phyloP scores from a whole-genome alignment of 208 protist species.

The Leishmania tarentolae region DNA sequence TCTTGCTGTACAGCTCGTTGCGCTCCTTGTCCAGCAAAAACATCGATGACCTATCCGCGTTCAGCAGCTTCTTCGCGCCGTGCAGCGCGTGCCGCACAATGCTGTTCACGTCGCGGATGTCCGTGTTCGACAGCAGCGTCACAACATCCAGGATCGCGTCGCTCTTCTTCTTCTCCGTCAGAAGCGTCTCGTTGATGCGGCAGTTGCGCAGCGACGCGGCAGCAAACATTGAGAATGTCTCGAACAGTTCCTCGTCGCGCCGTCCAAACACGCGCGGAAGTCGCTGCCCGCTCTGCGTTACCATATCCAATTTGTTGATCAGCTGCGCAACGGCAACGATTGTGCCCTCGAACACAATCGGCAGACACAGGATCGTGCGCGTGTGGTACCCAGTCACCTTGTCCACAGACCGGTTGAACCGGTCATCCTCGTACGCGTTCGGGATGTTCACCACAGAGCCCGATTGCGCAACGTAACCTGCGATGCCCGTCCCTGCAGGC shows the following conservation, averaged over 20 bases:
- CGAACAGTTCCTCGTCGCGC: slow-evolving; percentile 72
- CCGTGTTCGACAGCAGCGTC: slow-evolving; percentile 71
- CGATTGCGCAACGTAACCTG: slow-evolving; percentile 61
- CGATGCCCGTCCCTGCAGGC: slow-evolving; percentile 60
- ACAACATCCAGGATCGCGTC: slow-evolving; percentile 75
- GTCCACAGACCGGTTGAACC: slow-evolving; percentile 73
- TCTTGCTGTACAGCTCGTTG: slow-evolving; percentile 76
- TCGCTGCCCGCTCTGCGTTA: slow-evolving; percentile 54
- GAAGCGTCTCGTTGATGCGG: slow-evolving; percentile 63
- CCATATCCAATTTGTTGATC: slow-evolving; percentile 77
- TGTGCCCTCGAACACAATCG: slow-evolving; percentile 65
- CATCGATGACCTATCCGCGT: slow-evolving; percentile 70
- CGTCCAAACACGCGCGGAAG: slow-evolving; percentile 51
- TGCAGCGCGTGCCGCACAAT: slow-evolving; percentile 73
- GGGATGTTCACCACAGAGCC: slow-evolving; percentile 67
- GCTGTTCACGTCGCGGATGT: slow-evolving; percentile 74
- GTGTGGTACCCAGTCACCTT: slow-evolving; percentile 73
- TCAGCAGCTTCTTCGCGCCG: slow-evolving; percentile 71
- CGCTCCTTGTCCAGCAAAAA: slow-evolving; percentile 85
- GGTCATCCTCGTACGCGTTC: slow-evolving; percentile 70
- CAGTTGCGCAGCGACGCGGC: slow-evolving; percentile 73
- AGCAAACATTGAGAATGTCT: slow-evolving; percentile 75
- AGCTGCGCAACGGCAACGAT: slow-evolving; percentile 78
- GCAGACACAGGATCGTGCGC: slow-evolving; percentile 75
- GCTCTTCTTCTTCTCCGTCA: slow-evolving; percentile 72